Conservation (phyloP, 495 filamentous ascomycete species). For the Amphirosellinia nigrospora region DNA sequence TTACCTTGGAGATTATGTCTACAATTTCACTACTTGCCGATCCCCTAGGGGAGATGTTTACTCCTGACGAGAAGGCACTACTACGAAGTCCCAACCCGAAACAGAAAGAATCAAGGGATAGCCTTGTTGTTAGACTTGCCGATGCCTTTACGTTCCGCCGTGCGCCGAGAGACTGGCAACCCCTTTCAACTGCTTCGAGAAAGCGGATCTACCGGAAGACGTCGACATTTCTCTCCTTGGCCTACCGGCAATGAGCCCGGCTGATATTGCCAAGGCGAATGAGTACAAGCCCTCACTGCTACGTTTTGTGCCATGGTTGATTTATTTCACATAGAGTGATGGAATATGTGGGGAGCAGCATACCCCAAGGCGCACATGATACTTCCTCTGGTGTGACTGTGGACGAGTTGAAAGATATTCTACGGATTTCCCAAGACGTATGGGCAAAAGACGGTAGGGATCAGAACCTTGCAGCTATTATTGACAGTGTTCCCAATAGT, state of each 20-base stretch:
- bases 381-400: conserved; percentile 4
- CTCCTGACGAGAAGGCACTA: conserved; percentile 8
- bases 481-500: conserved; percentile 15
- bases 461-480: not conserved
- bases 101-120: not conserved
- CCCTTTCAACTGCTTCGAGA: conserved; percentile 17
- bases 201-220: not conserved
- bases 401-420: conserved; percentile 8
- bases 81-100: not conserved
- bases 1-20: not conserved
- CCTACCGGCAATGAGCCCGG: conserved; percentile 8
- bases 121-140: conserved; percentile 19
- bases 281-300: not conserved
- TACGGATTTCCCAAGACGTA: not conserved
- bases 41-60: conserved; percentile 2
- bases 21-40: not conserved
- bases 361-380: not conserved
- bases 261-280: conserved; percentile 13
- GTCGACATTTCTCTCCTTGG: not conserved
- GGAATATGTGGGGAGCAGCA: not conserved
- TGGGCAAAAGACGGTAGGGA: conserved; percentile 12
- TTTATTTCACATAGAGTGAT: conserved; percentile 7
- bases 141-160: conserved; percentile 24
- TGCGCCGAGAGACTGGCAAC: conserved; percentile 9
- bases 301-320: not conserved